Base-by-base conservation (phyloP, 2,329 filamentous ascomycete species). In the Colletotrichum tropicicola region DNA sequence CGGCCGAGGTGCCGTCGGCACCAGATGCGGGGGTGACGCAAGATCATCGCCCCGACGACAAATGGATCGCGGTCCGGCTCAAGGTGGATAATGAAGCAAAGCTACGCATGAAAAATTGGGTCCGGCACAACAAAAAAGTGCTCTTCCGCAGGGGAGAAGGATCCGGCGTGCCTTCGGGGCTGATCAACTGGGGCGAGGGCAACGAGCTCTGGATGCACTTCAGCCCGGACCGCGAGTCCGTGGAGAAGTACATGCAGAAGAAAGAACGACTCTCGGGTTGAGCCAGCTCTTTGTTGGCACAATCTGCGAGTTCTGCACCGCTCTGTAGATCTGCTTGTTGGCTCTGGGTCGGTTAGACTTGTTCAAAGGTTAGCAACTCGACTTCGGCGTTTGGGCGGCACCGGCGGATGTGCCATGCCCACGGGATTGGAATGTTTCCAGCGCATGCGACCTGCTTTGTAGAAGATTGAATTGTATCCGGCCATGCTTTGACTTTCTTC, bases 51-150 rank as follows among this genome's bases (percentile, higher is more conserved):
- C 89, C 89, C 0, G 77, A 84, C 23, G 80, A 87, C 19, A 87
- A 87, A 71, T 89, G 82, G 79, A 85, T 86, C 35, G 89, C 85
- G 0, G 80, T 84, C 45, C 77, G 85, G 45, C 77, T 91, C 52
- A 83, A 82, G 69, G 86, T 91, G 41, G 80, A 82, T 23, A 82
- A 90, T 70, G 87, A 91, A 68, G 82, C 87, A 67, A 75, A 80
- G 27, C 81, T 82, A 44, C 77, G 88, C 17, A 53, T 87, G 17
- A 79, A 75, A 47, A 79, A 80, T 3, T 80, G 77, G 71, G 67
- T 84, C 57, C 78, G 78, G 55, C 76, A 80, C 60, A 77, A 79
- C 61, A 70, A 66, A 51, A 49, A 65, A 19, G 58, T 68, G 27
- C n/a, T 73, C 3, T 13, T 66, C 49, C 65, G 67, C 25, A 54